A percentile compares a stretch with the other conserved stretches of the same genome.
Conservation (phyloP, 2,329 filamentous ascomycete species). For the Aplosporella prunicola region DNA sequence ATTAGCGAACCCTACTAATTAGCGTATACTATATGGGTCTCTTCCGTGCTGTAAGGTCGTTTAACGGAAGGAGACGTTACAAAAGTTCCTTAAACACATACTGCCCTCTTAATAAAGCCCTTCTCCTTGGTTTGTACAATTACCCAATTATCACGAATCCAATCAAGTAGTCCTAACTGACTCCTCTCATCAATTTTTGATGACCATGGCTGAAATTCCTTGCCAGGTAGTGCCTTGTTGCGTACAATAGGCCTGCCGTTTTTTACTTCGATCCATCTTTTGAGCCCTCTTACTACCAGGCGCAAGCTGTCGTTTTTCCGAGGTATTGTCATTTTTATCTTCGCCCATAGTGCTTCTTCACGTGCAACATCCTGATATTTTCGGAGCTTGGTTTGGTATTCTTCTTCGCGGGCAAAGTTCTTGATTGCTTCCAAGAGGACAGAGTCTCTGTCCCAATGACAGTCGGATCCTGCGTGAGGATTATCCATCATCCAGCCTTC, state of each 20-base stretch:
- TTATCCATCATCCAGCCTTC: conserved; percentile 53
- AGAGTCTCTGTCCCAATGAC: conserved; percentile 26
- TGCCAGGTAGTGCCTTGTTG: conserved; percentile 12
- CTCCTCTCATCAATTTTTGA: conserved; percentile 11
- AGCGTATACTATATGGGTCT: too few relatives aligned
- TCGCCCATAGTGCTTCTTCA: conserved; percentile 33
- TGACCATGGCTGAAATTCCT: conserved; percentile 18
- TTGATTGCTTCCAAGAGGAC: conserved; percentile 47
- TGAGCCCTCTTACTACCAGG: conserved; percentile 21
- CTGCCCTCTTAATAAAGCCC: too few relatives aligned
- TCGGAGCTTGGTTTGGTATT: conserved; percentile 37
- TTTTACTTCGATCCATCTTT: conserved; percentile 26
- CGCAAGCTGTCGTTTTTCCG: conserved; percentile 18
- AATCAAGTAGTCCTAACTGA: conserved; percentile 14
- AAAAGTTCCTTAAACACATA: too few relatives aligned
- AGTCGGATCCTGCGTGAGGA: conserved; percentile 26
- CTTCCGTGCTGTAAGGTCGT: too few relatives aligned
- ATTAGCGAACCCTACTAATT: too few relatives aligned
- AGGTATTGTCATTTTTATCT: conserved; percentile 32
- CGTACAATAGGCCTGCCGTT: conserved; percentile 17
- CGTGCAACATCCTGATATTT: conserved; percentile 29
- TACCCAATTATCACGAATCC: conserved; percentile 24
- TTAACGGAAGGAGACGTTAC: too few relatives aligned
- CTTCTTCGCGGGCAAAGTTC: conserved; percentile 37
- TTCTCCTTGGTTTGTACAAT: conserved; percentile 24